Percentiles rank a stretch among this genome's conserved stretches.
Conservation (phyloP, 768 basidiomycete species). For the Termitomyces sp. region DNA sequence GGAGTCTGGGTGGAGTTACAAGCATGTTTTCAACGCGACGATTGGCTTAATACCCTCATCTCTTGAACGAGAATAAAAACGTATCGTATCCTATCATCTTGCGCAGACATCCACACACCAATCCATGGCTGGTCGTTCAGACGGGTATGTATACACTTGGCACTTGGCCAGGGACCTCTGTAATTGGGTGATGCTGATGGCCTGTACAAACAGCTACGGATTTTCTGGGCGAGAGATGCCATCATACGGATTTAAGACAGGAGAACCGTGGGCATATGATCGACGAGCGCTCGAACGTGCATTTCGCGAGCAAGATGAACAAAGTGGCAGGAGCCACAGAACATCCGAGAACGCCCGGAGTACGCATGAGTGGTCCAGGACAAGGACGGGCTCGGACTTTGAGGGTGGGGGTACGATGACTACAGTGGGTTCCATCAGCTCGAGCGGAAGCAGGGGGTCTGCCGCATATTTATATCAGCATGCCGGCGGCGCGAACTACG, state of each 20-base stretch:
- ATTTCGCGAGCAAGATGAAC: conserved; percentile 13
- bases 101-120: not conserved
- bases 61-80: too few relatives aligned
- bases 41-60: too few relatives aligned
- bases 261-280: conserved; percentile 25
- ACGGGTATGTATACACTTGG: not conserved
- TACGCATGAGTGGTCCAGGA: not conserved
- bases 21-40: not conserved
- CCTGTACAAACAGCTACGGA: not conserved
- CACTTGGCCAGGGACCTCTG: not conserved
- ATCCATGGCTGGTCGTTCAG: not conserved
- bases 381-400: not conserved
- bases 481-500: not conserved
- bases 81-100: too few relatives aligned
- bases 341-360: not conserved
- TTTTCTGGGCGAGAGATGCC: conserved; percentile 21
- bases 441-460: not conserved
- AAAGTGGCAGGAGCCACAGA: not conserved
- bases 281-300: conserved; percentile 24
- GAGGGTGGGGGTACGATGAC: not conserved
- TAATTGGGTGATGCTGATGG: not conserved
- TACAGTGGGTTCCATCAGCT: not conserved
- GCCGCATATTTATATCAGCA: not conserved
- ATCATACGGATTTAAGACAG: conserved; percentile 26
- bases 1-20: too few relatives aligned